phyloP scores from a whole-genome alignment of 2,329 filamentous ascomycete species.

The Cadophora malorum region DNA sequence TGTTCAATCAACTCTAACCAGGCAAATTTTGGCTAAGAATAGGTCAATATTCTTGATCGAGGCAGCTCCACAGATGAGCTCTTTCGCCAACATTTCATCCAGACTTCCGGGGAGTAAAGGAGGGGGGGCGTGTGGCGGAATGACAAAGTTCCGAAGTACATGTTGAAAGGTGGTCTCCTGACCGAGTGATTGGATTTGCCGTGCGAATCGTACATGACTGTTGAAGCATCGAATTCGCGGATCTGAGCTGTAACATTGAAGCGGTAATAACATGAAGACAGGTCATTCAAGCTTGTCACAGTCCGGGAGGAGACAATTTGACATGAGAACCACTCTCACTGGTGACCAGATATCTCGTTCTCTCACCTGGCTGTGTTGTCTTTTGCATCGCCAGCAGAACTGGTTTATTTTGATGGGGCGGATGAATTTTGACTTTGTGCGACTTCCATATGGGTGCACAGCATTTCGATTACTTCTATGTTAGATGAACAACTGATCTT shows the following conservation, averaged over 20 bases:
- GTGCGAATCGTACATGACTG: not conserved
- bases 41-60: not conserved
- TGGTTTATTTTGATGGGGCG: not conserved
- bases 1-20: not conserved
- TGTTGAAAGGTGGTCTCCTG: not conserved
- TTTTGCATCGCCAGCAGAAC: not conserved
- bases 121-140: slow-evolving; percentile 4
- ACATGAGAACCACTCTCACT: not conserved
- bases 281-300: not conserved
- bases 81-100: not conserved
- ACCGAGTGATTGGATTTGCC: slow-evolving; percentile 1
- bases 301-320: not conserved
- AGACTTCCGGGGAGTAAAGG: not conserved
- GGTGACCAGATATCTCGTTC: not conserved
- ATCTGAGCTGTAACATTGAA: not conserved
- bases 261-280: not conserved
- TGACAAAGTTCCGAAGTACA: slow-evolving; percentile 7
- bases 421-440: not conserved
- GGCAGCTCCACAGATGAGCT: not conserved
- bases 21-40: too few relatives aligned
- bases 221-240: not conserved
- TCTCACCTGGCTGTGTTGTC: not conserved
- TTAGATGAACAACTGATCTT: slow-evolving; percentile 9
- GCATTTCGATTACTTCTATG: not conserved
- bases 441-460: slow-evolving; percentile 1